Evolutionary conservation across 176 grass and related monocot genomes (phyloP).

Genomic region (Poa pratensis): DNA sequence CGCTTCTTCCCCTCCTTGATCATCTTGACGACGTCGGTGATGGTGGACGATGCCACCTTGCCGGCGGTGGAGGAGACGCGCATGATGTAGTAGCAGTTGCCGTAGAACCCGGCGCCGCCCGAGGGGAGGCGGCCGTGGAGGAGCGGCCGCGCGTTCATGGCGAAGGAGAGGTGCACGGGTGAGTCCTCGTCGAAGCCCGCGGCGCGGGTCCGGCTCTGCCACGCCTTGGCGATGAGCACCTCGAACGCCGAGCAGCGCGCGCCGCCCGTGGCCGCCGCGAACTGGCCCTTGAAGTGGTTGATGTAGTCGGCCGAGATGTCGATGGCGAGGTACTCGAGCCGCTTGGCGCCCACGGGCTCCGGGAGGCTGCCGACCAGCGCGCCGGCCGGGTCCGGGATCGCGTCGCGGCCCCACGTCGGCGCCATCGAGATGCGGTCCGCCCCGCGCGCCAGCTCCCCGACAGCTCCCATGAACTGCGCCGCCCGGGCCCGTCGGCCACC

Average conservation of each 20-base stretch:
- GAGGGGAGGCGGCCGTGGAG: conserved; percentile 34
- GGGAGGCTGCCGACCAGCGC: conserved; percentile 63
- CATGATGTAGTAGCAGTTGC: conserved; percentile 98
- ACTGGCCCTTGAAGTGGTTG: conserved; percentile 76
- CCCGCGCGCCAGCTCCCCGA: conserved; percentile 79
- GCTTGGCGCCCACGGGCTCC: conserved; percentile 36
- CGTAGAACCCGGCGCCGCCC: conserved; percentile 62
- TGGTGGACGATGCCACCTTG: conserved; percentile 31
- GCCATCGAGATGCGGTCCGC: conserved; percentile 12
- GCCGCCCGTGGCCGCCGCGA: conserved; percentile 51
- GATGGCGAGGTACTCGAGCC: conserved; percentile 72
- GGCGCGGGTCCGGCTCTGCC: conserved; percentile 75
- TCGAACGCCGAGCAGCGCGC: conserved; percentile 80
- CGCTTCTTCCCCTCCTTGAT: conserved; percentile 83
- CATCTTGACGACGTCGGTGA: conserved; percentile 72
- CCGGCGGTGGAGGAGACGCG: conserved; percentile 55
- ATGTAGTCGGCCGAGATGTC: conserved; percentile 90
- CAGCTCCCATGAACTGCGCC: conserved; percentile 80
- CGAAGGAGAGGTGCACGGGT: conserved; percentile 72
- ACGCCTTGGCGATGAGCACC: conserved; percentile 87
- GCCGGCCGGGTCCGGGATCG: conserved; percentile 52
- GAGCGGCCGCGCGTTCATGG: conserved; percentile 84
- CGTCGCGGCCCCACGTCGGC: conserved; percentile 65
- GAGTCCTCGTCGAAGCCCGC: conserved; percentile 41
- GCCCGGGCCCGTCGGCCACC: conserved; percentile 82